Conservation (phyloP, 164 flowering plant species). For the Liriodendron chinense region DNA sequence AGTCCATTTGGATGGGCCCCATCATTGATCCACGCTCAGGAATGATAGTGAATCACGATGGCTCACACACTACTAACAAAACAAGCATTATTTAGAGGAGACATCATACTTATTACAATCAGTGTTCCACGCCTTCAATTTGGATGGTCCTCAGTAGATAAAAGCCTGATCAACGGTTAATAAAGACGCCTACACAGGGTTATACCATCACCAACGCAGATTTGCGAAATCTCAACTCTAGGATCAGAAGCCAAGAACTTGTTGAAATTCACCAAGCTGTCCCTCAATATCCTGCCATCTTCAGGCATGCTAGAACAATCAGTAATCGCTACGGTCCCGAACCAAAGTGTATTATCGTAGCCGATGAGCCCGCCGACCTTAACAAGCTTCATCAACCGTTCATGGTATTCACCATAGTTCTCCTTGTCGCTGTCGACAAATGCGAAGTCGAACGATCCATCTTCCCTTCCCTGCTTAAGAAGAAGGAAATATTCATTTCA, state of each 20-base stretch:
- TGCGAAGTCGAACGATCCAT: conserved; percentile 13
- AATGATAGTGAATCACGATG: no score
- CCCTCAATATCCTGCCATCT: not conserved
- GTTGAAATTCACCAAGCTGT: conserved; percentile 1
- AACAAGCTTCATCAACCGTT: conserved; percentile 12
- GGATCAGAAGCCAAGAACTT: conserved; percentile 11
- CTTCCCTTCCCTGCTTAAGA: conserved; percentile 1
- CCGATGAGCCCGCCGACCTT: conserved; percentile 19
- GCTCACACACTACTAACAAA: no score
- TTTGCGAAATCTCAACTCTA: conserved; percentile 14
- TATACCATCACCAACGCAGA: conserved; percentile 16
- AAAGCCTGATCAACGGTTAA: not conserved
- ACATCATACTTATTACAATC: no score
- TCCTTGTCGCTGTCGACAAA: conserved; percentile 22
- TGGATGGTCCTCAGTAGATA: no score
- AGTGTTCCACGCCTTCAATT: no score
- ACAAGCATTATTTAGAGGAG: no score
- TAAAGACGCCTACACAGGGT: conserved; percentile 12
- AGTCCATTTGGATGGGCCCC: no score
- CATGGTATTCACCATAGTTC: conserved; percentile 12
- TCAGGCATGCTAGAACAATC: not conserved
- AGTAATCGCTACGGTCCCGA: conserved; percentile 5
- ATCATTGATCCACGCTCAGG: no score
- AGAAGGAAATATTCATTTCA: not conserved
- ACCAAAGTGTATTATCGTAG: conserved; percentile 18